Conservation (phyloP, 768 basidiomycete genomes). For the Suillus placidus region DNA sequence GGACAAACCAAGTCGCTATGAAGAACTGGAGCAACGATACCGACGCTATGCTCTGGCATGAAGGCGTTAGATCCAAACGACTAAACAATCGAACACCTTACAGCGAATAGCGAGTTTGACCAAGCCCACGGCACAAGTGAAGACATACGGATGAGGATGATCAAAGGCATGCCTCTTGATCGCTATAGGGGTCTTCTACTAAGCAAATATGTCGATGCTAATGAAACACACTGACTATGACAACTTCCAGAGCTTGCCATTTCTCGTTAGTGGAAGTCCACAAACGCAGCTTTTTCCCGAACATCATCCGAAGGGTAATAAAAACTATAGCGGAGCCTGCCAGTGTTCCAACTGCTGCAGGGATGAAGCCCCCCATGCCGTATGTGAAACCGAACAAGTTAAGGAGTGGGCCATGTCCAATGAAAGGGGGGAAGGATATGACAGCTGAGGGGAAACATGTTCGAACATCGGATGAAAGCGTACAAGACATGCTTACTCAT, state of each 20-base stretch:
- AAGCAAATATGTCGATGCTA: constrained; percentile 5
- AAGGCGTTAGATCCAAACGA: constrained; percentile 13
- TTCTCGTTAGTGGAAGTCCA: constrained; percentile 67
- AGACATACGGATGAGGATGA: constrained; percentile 79
- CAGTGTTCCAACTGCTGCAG: constrained; percentile 63
- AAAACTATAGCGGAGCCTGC: constrained; percentile 68
- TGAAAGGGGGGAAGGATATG: constrained; percentile 36
- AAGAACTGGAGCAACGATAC: constrained; percentile 78
- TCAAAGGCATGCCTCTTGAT: constrained; percentile 80
- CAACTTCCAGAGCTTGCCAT: constrained; percentile 78
- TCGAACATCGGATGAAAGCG: constrained; percentile 58
- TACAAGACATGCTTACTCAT: constrained; percentile 58
- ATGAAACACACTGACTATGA: constrained; percentile 54
- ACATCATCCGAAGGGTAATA: constrained; percentile 59
- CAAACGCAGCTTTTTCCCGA: constrained; percentile 53
- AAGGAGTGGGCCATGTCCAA: constrained; percentile 35
- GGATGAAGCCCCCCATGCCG: constrained; percentile 73
- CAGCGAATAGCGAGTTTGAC: constrained; percentile 78
- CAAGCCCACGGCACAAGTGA: constrained; percentile 89
- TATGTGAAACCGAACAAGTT: constrained; percentile 83
- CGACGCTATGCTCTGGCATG: constrained; percentile 63
- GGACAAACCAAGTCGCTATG: constrained; percentile 68
- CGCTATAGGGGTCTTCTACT: constrained; percentile 40
- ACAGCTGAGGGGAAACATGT: constrained; percentile 22
- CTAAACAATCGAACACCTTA: constrained; percentile 38